Percentiles rank a stretch among this genome's conserved stretches.
Conservation (phyloP, 352 stramenopile genomes). For the Globisporangium cystogenes region DNA sequence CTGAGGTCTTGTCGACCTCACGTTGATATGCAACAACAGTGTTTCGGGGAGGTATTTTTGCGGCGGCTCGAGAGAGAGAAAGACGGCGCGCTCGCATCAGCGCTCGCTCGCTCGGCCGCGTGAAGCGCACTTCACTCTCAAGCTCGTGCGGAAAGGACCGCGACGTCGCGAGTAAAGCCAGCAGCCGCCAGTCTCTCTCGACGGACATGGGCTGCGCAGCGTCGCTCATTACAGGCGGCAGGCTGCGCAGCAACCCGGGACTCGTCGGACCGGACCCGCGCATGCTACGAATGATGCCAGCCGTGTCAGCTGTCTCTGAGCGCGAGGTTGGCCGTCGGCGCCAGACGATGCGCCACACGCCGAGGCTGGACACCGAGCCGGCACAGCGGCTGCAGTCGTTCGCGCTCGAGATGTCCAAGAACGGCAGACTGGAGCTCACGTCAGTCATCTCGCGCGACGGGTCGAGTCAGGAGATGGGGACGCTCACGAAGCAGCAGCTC, state of each 20-base stretch:
- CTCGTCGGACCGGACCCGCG: constrained; percentile 2
- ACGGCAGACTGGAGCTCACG: constrained; percentile 53
- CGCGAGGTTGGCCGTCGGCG: constrained; percentile 5
- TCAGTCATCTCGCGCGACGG: constrained; percentile 40
- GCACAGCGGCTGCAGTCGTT: constrained; percentile 31
- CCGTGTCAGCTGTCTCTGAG: neutral
- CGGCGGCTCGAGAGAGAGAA: too few species aligned
- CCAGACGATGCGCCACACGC: constrained; percentile 23
- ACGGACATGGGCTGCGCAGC: constrained; percentile 24
- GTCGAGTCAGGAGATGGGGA: constrained; percentile 29
- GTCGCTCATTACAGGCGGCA: constrained; percentile 12
- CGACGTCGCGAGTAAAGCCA: too few species aligned
- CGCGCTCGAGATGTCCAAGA: constrained; percentile 46
- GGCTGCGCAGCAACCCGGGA: neutral
- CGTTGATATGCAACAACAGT: too few species aligned
- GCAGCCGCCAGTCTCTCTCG: too few species aligned
- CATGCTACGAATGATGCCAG: constrained; percentile 6
- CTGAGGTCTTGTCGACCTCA: too few species aligned
- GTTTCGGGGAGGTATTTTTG: too few species aligned
- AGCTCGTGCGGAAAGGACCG: too few species aligned
- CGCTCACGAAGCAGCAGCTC: constrained; percentile 45
- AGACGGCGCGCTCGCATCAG: too few species aligned
- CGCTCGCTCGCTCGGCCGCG: too few species aligned
- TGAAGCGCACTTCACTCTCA: too few species aligned
- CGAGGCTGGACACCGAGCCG: constrained; percentile 19